Percentiles rank a stretch among this genome's conserved stretches.
phyloP scores from a whole-genome alignment of 164 flowering plant genomes.

The Warburgia ugandensis region DNA sequence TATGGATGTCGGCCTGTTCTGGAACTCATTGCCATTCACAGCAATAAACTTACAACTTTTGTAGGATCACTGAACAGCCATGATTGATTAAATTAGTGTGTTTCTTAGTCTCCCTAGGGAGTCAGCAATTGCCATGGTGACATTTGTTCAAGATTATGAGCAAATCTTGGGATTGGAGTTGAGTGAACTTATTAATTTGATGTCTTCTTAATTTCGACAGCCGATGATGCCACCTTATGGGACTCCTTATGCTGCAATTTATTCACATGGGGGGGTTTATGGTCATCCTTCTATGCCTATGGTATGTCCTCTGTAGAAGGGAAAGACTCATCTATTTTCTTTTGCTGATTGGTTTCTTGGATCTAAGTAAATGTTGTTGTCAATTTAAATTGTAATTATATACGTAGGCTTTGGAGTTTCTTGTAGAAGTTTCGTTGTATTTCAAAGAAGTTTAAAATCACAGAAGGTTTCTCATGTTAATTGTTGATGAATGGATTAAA shows the following conservation, averaged over 20 bases:
- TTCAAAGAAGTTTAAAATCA: not conserved
- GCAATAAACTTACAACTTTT: too few species aligned
- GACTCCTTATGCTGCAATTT: conserved; percentile 79
- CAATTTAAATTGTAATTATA: not conserved
- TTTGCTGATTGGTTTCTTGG: not conserved
- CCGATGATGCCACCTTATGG: conserved; percentile 89
- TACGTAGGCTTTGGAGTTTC: not conserved
- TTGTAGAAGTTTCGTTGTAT: not conserved
- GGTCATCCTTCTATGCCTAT: conserved; percentile 71
- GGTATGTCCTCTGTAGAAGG: conserved; percentile 41
- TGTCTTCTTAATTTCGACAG: conserved; percentile 30
- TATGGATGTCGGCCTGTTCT: too few species aligned
- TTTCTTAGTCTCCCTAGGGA: not conserved
- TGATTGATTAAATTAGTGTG: too few species aligned
- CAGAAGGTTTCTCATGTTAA: not conserved
- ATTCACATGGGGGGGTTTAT: conserved; percentile 82
- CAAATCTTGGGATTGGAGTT: not conserved
- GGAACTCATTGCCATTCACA: too few species aligned
- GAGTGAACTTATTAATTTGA: conserved; percentile 1
- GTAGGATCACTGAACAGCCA: too few species aligned
- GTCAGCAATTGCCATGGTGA: not conserved
- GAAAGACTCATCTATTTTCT: not conserved
- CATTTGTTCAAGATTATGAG: not conserved
- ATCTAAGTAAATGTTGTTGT: not conserved
- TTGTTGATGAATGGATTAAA: not conserved